Percentiles rank a stretch among this genome's conserved stretches.
Conservation (phyloP, 768 basidiomycete genomes). For the Lyophyllum shimeji region DNA sequence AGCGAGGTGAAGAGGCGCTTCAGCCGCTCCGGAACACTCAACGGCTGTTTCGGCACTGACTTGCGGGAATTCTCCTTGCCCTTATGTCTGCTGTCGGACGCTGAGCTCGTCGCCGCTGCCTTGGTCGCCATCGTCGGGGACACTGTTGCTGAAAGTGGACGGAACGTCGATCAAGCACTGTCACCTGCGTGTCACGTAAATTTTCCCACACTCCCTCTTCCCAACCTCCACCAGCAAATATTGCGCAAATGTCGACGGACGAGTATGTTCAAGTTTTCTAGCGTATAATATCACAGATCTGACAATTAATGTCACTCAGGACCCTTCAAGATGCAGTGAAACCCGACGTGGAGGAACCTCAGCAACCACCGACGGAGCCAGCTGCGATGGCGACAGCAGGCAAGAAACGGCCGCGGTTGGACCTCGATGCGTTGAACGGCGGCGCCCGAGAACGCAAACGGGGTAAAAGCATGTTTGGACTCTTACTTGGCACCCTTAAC, state of each 20-base stretch:
- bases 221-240: constrained; percentile 21
- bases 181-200: neutral
- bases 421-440: constrained; percentile 46
- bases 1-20: constrained; percentile 75
- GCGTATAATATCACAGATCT: neutral
- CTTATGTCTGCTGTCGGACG: constrained; percentile 2
- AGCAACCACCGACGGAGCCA: constrained; percentile 43
- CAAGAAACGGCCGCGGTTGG: constrained; percentile 74
- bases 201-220: constrained; percentile 33
- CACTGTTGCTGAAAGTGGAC: neutral
- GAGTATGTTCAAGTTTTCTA: constrained; percentile 37
- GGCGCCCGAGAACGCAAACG: constrained; percentile 69
- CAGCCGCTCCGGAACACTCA: constrained; percentile 34
- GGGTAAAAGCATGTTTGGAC: constrained; percentile 86
- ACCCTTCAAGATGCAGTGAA: constrained; percentile 29
- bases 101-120: constrained; percentile 6
- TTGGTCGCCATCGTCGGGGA: constrained; percentile 14
- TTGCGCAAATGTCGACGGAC: constrained; percentile 47
- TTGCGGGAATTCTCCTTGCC: constrained; percentile 8
- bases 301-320: constrained; percentile 12
- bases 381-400: constrained; percentile 41
- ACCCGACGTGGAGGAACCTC: constrained; percentile 28
- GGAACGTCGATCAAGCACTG: neutral
- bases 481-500: constrained; percentile 79
- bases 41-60: constrained; percentile 26